phyloP scores from a whole-genome alignment of 108 stramenopile species.

The Skeletonema marinoi region DNA sequence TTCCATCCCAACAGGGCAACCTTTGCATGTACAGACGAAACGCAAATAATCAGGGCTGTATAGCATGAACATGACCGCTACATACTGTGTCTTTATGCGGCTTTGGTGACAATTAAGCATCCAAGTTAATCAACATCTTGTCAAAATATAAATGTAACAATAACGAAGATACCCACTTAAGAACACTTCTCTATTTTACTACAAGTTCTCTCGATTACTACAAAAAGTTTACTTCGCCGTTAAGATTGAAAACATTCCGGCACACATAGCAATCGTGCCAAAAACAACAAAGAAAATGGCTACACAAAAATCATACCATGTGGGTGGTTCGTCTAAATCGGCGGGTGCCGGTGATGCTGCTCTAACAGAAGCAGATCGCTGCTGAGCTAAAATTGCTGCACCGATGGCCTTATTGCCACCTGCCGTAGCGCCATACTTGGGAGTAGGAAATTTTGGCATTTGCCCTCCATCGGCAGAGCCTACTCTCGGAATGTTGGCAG shows the following conservation, averaged over 20 bases:
- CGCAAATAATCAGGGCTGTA: too few relatives aligned
- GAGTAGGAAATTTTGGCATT: background rate
- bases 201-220: background rate
- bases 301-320: conserved; percentile 60
- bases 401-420: conserved; percentile 35
- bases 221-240: conserved; percentile 2
- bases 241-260: conserved; percentile 67
- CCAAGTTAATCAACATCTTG: too few relatives aligned
- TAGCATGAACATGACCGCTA: too few relatives aligned
- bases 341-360: conserved; percentile 34
- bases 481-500: conserved; percentile 4
- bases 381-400: conserved; percentile 30
- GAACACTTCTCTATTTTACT: background rate
- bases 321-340: conserved; percentile 59
- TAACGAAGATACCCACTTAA: background rate
- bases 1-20: too few relatives aligned
- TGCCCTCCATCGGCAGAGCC: conserved; percentile 5
- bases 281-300: conserved; percentile 74
- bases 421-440: conserved; percentile 25
- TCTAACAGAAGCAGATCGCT: conserved; percentile 12
- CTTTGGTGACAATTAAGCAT: too few relatives aligned
- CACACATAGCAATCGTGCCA: conserved; percentile 68
- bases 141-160: too few relatives aligned
- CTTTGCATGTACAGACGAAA: too few relatives aligned
- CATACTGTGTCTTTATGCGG: too few relatives aligned